These are phyloP conservation scores for Lentinula detonsa DNA, from an alignment of 768 basidiomycete species.

Conservation along the genomic window DNA sequence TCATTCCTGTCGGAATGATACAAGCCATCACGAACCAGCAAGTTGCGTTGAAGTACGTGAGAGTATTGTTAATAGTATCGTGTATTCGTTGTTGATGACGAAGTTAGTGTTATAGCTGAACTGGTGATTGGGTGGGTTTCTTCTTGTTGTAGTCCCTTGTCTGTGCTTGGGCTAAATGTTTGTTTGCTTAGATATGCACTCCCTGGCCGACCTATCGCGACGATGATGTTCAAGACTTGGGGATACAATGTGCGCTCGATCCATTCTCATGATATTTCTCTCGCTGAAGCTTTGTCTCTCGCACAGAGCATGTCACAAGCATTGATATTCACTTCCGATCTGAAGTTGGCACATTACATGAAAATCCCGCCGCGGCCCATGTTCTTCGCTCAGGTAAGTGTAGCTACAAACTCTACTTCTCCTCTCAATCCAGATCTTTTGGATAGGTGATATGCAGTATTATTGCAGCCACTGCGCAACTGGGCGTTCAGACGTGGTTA, in stretches of 20 bases:
- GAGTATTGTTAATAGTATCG: not conserved
- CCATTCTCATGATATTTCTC: not conserved
- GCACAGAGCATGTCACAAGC: constrained; percentile 27
- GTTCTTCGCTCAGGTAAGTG: constrained; percentile 54
- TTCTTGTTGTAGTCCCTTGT: constrained; percentile 6
- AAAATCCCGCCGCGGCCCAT: constrained; percentile 62
- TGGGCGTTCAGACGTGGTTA: constrained; percentile 68
- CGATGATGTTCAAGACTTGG: constrained; percentile 64
- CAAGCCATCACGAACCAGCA: constrained; percentile 80
- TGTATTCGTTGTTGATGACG: not conserved
- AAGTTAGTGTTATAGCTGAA: constrained; percentile 60
- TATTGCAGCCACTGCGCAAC: constrained; percentile 61
- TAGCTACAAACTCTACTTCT: not conserved
- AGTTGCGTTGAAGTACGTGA: constrained; percentile 44
- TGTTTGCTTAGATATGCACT: constrained; percentile 21
- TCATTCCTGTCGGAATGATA: constrained; percentile 43
- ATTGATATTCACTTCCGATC: constrained; percentile 64
- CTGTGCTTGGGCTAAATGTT: not conserved
- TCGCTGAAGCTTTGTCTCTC: too few relatives aligned
- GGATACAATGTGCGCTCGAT: constrained; percentile 21
- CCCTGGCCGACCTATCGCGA: constrained; percentile 63
- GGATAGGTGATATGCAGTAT: constrained; percentile 44
- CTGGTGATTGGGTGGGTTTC: constrained; percentile 60
- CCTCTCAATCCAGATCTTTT: not conserved
- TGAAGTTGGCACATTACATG: constrained; percentile 75